Percentiles rank a stretch among this genome's conserved stretches.
These are phyloP conservation scores for Mycena epipterygia DNA, from an alignment of 768 basidiomycete genomes.

Conservation along the genomic window DNA sequence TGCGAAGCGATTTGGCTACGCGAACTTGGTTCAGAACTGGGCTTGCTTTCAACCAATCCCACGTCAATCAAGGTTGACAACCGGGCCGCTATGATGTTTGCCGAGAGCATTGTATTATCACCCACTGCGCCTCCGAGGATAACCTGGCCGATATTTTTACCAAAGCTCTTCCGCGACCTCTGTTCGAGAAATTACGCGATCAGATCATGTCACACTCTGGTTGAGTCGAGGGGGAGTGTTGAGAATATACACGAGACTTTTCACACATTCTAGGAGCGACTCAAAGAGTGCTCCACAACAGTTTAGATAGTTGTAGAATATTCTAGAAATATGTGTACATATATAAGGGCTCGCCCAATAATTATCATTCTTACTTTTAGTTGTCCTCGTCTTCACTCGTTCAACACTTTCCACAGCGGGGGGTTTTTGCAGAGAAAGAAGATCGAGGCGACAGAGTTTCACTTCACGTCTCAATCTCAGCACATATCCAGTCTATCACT, in stretches of 20 bases:
- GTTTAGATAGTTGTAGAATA: neutral
- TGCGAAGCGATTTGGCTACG: constrained; percentile 50
- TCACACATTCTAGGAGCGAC: neutral
- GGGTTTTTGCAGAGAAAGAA: no score
- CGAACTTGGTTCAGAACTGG: constrained; percentile 31
- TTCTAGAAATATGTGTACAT: constrained; percentile 1
- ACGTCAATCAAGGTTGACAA: constrained; percentile 45
- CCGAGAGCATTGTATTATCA: constrained; percentile 39
- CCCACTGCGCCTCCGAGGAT: constrained; percentile 36
- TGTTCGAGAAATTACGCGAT: constrained; percentile 22
- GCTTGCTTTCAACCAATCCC: constrained; percentile 7
- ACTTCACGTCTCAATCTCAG: no score
- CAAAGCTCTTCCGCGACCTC: constrained; percentile 39
- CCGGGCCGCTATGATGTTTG: constrained; percentile 41
- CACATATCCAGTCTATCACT: no score
- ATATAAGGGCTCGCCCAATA: constrained; percentile 14
- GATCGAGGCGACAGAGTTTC: no score
- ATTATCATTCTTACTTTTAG: neutral
- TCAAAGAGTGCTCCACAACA: constrained; percentile 6
- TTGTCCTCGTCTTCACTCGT: constrained; percentile 12
- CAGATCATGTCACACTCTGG: constrained; percentile 14
- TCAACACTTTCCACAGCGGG: no score
- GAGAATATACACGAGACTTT: constrained; percentile 3
- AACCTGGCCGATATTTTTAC: constrained; percentile 48
- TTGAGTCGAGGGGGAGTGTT: constrained; percentile 42